Percentiles rank a stretch among this genome's conserved stretches.
These are phyloP conservation scores for Kurtzmaniella cleridarum DNA, from an alignment of 805 yeast species.

Conservation along the genomic window DNA sequence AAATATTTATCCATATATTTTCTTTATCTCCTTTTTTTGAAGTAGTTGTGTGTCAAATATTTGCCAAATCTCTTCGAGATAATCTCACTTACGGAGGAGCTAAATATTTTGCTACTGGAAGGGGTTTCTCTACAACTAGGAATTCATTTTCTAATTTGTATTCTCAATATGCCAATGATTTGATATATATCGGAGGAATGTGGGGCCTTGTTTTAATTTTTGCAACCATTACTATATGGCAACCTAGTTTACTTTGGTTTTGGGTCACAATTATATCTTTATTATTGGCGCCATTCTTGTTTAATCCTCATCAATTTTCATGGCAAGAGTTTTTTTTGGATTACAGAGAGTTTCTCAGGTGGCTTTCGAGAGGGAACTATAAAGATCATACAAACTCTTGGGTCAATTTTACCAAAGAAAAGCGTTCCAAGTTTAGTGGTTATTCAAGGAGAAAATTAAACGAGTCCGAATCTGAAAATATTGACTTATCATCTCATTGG, in stretches of 20 bases:
- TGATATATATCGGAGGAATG: slow-evolving; percentile 75
- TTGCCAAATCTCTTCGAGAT: slow-evolving; percentile 68
- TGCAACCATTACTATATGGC: slow-evolving; percentile 79
- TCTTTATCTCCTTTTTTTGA: slow-evolving; percentile 90
- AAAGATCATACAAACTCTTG: slow-evolving; percentile 68
- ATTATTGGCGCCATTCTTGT: slow-evolving; percentile 46
- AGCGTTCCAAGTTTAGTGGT: slow-evolving; percentile 22
- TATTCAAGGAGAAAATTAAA: slow-evolving; percentile 9
- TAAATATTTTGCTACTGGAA: slow-evolving; percentile 82
- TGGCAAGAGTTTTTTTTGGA: slow-evolving; percentile 44
- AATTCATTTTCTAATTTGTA: slow-evolving; percentile 66
- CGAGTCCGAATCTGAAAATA: background rate
- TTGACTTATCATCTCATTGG: slow-evolving; percentile 9
- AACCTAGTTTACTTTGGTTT: slow-evolving; percentile 59
- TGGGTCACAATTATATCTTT: slow-evolving; percentile 45
- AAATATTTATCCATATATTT: slow-evolving; percentile 69
- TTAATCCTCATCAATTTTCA: slow-evolving; percentile 51
- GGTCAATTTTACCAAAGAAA: slow-evolving; percentile 53
- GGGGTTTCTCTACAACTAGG: slow-evolving; percentile 89
- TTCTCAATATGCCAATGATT: slow-evolving; percentile 67
- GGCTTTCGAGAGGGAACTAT: slow-evolving; percentile 80
- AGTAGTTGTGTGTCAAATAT: slow-evolving; percentile 91
- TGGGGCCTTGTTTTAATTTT: slow-evolving; percentile 66
- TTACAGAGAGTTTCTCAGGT: slow-evolving; percentile 47
- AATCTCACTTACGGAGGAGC: slow-evolving; percentile 92